phyloP scores from a whole-genome alignment of 2,329 filamentous ascomycete species.

The Fusarium sp. region DNA sequence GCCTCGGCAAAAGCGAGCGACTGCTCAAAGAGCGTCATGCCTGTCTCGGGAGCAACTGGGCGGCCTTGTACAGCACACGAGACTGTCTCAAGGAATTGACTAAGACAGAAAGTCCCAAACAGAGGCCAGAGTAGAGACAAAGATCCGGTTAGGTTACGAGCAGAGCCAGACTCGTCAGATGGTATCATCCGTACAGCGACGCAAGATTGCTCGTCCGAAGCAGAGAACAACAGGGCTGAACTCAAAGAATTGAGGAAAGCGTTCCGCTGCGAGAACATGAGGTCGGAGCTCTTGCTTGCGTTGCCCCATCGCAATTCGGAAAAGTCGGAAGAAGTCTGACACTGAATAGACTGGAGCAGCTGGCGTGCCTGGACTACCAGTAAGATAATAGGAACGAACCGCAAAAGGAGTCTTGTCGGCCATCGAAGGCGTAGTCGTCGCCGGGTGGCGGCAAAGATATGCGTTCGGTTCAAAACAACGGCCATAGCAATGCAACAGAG shows the following conservation, averaged over 20 bases:
- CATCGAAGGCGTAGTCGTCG: conserved; percentile 80
- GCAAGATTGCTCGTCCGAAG: conserved; percentile 79
- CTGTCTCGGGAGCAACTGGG: conserved; percentile 82
- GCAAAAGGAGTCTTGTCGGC: conserved; percentile 74
- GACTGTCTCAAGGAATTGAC: conserved; percentile 89
- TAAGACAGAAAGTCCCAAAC: conserved; percentile 74
- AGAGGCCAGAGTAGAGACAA: conserved; percentile 79
- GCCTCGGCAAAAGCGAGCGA: conserved; percentile 96
- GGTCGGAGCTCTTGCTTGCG: conserved; percentile 67
- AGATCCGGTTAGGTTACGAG: conserved; percentile 74
- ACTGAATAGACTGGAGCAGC: conserved; percentile 86
- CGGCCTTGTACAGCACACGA: conserved; percentile 88
- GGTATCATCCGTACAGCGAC: conserved; percentile 76
- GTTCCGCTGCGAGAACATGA: conserved; percentile 76
- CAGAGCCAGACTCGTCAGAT: conserved; percentile 57
- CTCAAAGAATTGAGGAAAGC: conserved; percentile 76
- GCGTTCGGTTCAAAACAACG: conserved; percentile 87
- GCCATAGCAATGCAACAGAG: conserved; percentile 87
- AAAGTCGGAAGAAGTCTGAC: conserved; percentile 84
- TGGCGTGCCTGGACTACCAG: conserved; percentile 73
- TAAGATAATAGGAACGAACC: conserved; percentile 74
- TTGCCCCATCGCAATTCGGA: conserved; percentile 74
- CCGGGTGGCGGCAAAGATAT: conserved; percentile 91
- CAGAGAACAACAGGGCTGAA: conserved; percentile 75
- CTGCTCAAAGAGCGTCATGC: conserved; percentile 96